phyloP scores from a whole-genome alignment of 257 asterid species.

The Cruciata laevipes region DNA sequence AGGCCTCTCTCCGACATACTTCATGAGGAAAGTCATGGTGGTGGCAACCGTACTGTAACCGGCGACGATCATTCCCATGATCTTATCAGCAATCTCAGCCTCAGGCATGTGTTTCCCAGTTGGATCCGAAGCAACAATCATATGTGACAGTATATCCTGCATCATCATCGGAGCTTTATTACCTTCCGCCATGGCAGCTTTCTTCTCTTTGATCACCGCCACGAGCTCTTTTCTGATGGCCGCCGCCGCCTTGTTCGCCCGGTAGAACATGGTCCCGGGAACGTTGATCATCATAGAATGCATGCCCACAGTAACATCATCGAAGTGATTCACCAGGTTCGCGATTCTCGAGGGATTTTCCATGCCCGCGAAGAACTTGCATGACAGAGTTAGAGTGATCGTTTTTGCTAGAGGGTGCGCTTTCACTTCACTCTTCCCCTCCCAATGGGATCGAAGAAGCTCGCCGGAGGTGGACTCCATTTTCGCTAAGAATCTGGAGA shows the following conservation, averaged over 20 bases:
- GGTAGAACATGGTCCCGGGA: constrained; percentile 46
- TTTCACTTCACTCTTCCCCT: constrained; percentile 27
- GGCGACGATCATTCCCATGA: constrained; percentile 64
- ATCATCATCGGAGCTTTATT: constrained; percentile 6
- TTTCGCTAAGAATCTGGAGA: constrained; percentile 33
- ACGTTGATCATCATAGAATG: constrained; percentile 43
- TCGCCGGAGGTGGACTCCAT: constrained; percentile 39
- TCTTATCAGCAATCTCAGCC: constrained; percentile 53
- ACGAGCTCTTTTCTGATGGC: constrained; percentile 48
- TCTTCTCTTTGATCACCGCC: constrained; percentile 49
- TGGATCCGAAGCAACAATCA: constrained; percentile 42
- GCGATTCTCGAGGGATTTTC: constrained; percentile 41
- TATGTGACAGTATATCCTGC: constrained; percentile 31
- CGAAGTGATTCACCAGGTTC: constrained; percentile 38
- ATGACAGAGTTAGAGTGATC: constrained; percentile 45
- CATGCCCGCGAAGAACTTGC: constrained; percentile 46
- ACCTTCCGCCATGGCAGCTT: constrained; percentile 26
- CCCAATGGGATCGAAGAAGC: constrained; percentile 30
- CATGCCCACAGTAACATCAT: constrained; percentile 49
- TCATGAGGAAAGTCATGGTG: constrained; percentile 50
- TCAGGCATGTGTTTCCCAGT: constrained; percentile 44
- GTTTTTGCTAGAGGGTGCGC: constrained; percentile 44
- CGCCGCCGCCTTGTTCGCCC: constrained; percentile 55
- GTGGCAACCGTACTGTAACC: constrained; percentile 73
- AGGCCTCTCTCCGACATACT: constrained; percentile 45